Evolutionary conservation across 192 early-diverging fungal genomes (phyloP).

Genomic region (Mortierella alpina): DNA sequence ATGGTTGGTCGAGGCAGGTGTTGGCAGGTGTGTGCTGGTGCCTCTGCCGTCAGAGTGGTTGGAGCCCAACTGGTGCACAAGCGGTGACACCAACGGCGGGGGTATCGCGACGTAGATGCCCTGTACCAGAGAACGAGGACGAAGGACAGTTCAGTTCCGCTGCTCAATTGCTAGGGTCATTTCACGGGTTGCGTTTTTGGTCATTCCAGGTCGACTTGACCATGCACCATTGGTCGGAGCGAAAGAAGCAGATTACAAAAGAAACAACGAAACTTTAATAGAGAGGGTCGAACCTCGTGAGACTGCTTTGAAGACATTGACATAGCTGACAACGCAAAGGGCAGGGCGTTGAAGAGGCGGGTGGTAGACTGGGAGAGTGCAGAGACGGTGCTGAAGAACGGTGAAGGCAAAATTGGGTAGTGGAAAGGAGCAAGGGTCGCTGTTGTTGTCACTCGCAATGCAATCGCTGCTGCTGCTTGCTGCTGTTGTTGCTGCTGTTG

Average conservation of each 20-base stretch:
- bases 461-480: neutral
- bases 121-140: neutral
- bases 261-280: no score
- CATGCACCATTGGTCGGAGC: no score
- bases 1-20: slow-evolving; percentile 21
- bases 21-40: slow-evolving; percentile 18
- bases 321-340: no score
- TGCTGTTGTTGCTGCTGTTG: neutral
- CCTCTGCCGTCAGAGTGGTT: neutral
- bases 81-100: slow-evolving; percentile 24
- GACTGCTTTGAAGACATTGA: no score
- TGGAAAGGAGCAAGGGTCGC: no score
- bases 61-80: slow-evolving; percentile 25
- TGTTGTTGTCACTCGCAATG: neutral
- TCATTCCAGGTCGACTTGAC: neutral
- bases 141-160: neutral
- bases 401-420: no score
- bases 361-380: no score
- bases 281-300: no score
- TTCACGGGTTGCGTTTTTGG: neutral
- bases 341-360: no score
- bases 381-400: no score
- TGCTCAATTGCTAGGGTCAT: neutral
- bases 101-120: slow-evolving; percentile 36
- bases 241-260: no score